Evolutionary conservation across 768 basidiomycete species (phyloP).

Genomic region (Tricholoma terreum): DNA sequence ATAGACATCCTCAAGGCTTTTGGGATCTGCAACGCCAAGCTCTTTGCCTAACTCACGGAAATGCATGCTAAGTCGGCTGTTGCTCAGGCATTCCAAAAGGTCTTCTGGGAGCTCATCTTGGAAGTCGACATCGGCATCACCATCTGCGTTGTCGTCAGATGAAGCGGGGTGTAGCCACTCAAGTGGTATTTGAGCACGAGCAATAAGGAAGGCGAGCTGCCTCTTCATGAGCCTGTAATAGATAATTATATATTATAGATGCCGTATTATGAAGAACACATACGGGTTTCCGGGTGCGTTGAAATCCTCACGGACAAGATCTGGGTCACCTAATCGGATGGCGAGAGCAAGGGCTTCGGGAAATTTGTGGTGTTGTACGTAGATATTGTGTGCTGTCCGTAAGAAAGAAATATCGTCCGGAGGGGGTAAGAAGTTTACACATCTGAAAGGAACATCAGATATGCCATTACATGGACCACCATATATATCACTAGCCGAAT

Average conservation of each 20-base stretch:
- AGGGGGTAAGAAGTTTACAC: conserved; percentile 85
- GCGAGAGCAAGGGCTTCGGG: conserved; percentile 89
- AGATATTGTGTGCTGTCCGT: conserved; percentile 83
- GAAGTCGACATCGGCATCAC: conserved; percentile 51
- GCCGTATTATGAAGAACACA: conserved; percentile 26
- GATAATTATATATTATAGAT: not conserved
- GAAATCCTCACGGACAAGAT: conserved; percentile 84
- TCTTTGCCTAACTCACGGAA: conserved; percentile 95
- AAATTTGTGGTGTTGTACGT: conserved; percentile 81
- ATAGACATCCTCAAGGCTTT: conserved; percentile 95
- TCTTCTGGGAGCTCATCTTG: conserved; percentile 75
- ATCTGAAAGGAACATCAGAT: conserved; percentile 39
- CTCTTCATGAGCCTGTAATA: conserved; percentile 76
- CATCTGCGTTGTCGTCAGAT: conserved; percentile 47
- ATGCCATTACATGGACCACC: not conserved
- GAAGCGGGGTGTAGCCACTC: conserved; percentile 76
- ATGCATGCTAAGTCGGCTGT: conserved; percentile 74
- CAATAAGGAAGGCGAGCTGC: conserved; percentile 91
- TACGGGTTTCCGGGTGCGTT: conserved; percentile 85
- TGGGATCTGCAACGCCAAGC: conserved; percentile 83
- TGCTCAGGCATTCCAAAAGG: conserved; percentile 81
- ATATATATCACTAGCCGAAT: conserved; percentile 57
- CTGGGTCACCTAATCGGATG: conserved; percentile 77
- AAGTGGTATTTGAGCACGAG: conserved; percentile 85
- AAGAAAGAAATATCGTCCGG: conserved; percentile 93